phyloP scores from a whole-genome alignment of 805 yeast species.

The Nakazawaea ishiwadae region DNA sequence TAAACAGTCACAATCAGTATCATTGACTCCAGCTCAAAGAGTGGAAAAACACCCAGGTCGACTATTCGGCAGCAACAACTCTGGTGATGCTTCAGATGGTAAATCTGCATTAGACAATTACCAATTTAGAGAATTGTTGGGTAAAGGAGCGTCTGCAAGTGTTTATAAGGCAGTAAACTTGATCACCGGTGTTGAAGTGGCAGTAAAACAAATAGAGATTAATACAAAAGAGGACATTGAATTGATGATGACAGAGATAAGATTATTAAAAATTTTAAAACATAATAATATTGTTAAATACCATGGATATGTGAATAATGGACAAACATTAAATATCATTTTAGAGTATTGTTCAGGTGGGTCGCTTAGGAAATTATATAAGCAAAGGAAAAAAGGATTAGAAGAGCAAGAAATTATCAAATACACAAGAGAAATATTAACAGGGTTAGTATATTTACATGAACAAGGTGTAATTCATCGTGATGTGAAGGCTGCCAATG shows the following conservation, averaged over 20 bases:
- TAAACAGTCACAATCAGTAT: conserved; percentile 9
- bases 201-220: conserved; percentile 73
- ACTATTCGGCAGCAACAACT: conserved; percentile 22
- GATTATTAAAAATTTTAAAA: conserved; percentile 55
- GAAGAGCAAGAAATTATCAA: conserved; percentile 48
- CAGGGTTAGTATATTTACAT: conserved; percentile 62
- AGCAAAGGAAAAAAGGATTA: conserved; percentile 42
- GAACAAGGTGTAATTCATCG: conserved; percentile 73
- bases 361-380: conserved; percentile 51
- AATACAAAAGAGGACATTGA: conserved; percentile 40
- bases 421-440: conserved; percentile 49
- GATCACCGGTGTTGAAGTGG: conserved; percentile 63
- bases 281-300: conserved; percentile 67
- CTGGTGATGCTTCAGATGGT: too few relatives aligned
- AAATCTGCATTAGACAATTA: conserved; percentile 42
- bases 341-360: conserved; percentile 67
- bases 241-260: conserved; percentile 61
- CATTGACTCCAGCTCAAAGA: conserved; percentile 46
- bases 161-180: conserved; percentile 51
- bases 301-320: conserved; percentile 59
- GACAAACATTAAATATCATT: conserved; percentile 48
- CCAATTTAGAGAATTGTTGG: conserved; percentile 59
- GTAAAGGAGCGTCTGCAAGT: conserved; percentile 84
- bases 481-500: conserved; percentile 75
- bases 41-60: conserved; percentile 37